These are phyloP conservation scores for Drosera capensis DNA, from an alignment of 148 eudicot species.

Conservation along the genomic window DNA sequence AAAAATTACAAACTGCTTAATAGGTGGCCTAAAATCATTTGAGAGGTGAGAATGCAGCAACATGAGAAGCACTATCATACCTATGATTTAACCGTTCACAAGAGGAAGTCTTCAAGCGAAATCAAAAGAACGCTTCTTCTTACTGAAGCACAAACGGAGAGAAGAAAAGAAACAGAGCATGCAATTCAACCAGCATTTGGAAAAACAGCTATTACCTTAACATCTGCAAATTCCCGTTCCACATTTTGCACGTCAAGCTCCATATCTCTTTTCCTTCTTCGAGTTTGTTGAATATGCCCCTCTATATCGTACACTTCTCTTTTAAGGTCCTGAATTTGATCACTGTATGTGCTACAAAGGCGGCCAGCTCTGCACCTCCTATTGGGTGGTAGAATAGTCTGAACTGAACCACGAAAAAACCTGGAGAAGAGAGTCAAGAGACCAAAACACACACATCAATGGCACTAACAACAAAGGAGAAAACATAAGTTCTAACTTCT, in stretches of 20 bases:
- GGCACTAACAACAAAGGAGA: conserved; percentile 1
- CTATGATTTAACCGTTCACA: too few relatives aligned
- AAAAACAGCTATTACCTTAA: conserved; percentile 35
- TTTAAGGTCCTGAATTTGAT: conserved; percentile 51
- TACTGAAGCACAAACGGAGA: not conserved
- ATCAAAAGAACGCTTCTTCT: not conserved
- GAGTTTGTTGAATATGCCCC: conserved; percentile 28
- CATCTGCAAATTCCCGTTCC: conserved; percentile 19
- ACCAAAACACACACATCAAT: not conserved
- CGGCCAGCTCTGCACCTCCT: conserved; percentile 43
- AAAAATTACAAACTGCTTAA: too few relatives aligned
- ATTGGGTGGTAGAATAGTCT: conserved; percentile 78
- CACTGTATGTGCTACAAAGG: conserved; percentile 72
- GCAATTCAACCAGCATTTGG: not conserved
- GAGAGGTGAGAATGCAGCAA: too few relatives aligned
- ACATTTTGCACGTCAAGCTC: conserved; percentile 32
- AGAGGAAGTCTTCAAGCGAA: too few relatives aligned
- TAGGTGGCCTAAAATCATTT: too few relatives aligned
- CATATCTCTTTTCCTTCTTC: conserved; percentile 34
- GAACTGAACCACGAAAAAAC: conserved; percentile 81
- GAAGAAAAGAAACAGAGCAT: not conserved
- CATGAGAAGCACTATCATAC: too few relatives aligned
- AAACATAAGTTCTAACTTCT: too few relatives aligned
- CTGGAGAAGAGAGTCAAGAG: conserved; percentile 16
- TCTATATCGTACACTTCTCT: conserved; percentile 24